Evolutionary conservation across 495 filamentous ascomycete genomes (phyloP).

Genomic region (Podospora comata): DNA sequence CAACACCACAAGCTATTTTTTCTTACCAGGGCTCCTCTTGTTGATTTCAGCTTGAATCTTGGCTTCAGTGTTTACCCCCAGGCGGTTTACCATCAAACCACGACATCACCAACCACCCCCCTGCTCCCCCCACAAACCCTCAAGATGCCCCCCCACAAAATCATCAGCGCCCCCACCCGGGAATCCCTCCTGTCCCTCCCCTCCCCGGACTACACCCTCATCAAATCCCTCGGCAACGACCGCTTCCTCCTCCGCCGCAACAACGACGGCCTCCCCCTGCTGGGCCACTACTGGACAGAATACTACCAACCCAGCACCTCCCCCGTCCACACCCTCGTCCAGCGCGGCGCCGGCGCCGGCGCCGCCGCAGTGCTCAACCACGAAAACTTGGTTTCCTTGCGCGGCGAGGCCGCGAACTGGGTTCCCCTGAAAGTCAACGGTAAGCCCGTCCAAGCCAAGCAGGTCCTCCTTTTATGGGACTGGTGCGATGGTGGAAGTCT

Average conservation of each 20-base stretch:
- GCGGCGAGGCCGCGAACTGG: conserved; percentile 22
- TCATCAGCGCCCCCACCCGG: background rate
- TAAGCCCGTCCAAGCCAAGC: conserved; percentile 8
- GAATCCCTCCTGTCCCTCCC: background rate
- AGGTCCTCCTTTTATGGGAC: conserved; percentile 35
- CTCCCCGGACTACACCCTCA: conserved; percentile 14
- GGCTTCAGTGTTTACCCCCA: no score
- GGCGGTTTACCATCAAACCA: background rate
- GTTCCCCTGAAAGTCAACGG: background rate
- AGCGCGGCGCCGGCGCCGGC: conserved; percentile 15
- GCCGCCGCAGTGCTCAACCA: conserved; percentile 39
- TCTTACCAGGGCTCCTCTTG: no score
- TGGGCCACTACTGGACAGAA: conserved; percentile 17
- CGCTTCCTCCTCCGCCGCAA: conserved; percentile 27
- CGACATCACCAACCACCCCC: background rate
- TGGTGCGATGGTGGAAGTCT: conserved; percentile 41
- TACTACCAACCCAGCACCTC: background rate
- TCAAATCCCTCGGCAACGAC: conserved; percentile 14
- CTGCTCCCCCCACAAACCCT: no score
- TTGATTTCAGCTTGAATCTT: no score
- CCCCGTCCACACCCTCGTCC: conserved; percentile 2
- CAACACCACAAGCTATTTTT: no score
- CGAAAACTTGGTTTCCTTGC: conserved; percentile 40
- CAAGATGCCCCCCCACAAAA: background rate
- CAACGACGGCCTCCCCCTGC: conserved; percentile 24